Base-by-base conservation (phyloP, 176 grass and related monocot species). In the Oryza meyeriana region DNA sequence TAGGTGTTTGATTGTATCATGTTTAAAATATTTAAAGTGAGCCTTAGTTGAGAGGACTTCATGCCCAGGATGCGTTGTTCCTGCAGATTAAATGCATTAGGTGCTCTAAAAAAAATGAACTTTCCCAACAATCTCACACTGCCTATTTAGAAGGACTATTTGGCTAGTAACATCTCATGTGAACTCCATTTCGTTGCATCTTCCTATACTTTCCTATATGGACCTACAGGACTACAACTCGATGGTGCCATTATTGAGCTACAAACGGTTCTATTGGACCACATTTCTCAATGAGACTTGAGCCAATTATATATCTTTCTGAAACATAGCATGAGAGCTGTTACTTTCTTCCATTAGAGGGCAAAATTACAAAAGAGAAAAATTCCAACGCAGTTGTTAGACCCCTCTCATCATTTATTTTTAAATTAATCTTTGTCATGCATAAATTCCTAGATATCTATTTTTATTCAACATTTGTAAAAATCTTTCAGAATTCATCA, bases 41-140 rank as follows among this genome's bases (percentile, higher is more conserved):
- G 4, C 41, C 28, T 13, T 36, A 28, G 32, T 33, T 47, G 28
- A 66, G 12, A 26, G 5, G 44, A 47, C 6, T 63, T 16, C 30
- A 26, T 64, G 66, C 34, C 79, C 73, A 75, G 17, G 25, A 27
- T 27, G 20, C 9, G 29, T 64, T 44, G 22, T 64, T 27, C 17
- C 6, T 40, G 40, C 41, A 42, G 39, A 72, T 77, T 77, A 22
- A 73, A 76, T 40, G 32, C 20, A 33, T 28, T 69, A 4, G 30
- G 8, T 38, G 34, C 31, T 65, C 32, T 66, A 70, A 1, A 79
- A 33, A 44, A 63, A 12, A 39, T 61, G 35, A 74, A 75, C 4
- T 89, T 70, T 70, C 22, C 29, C 50, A 12, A 74, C 35, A 81
- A 64, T 50, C 64, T 89, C 77, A 72, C 27, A 62, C 47, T 39